Percentiles rank a stretch among this genome's conserved stretches.
These are phyloP conservation scores for Phytopythium boreale DNA, from an alignment of 352 stramenopile genomes.

Conservation along the genomic window DNA sequence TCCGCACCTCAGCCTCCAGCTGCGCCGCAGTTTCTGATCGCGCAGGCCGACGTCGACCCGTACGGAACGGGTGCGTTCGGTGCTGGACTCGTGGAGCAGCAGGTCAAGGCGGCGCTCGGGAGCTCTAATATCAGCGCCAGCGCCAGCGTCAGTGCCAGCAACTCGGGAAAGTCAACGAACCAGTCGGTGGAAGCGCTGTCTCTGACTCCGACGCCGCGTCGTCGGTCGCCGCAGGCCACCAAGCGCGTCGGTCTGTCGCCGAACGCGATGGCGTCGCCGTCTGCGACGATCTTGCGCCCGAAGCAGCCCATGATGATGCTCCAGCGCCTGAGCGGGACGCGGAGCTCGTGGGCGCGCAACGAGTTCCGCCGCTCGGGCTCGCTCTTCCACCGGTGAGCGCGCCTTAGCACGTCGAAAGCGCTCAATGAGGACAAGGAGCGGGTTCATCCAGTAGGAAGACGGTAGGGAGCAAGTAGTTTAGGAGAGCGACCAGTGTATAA, in stretches of 20 bases:
- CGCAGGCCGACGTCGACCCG: background rate
- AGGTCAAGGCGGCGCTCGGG: background rate
- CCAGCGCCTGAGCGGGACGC: background rate
- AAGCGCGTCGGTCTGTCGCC: background rate
- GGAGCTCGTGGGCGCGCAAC: background rate
- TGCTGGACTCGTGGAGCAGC: background rate
- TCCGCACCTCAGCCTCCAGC: background rate
- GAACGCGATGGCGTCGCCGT: background rate
- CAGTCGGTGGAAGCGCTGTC: background rate
- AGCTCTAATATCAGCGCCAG: background rate
- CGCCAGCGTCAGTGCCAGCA: background rate
- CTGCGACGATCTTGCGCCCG: background rate
- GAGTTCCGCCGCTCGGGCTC: background rate
- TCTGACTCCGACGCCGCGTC: background rate
- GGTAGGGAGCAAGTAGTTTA: too few relatives aligned
- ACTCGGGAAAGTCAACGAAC: background rate
- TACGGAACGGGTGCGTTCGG: background rate
- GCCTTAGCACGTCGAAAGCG: too few relatives aligned
- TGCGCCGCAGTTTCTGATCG: background rate
- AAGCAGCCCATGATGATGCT: constrained; percentile 1
- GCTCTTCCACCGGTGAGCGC: background rate
- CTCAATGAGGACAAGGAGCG: too few relatives aligned
- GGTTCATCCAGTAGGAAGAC: too few relatives aligned
- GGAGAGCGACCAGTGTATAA: too few relatives aligned
- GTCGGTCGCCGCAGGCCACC: background rate